Percentiles rank a stretch among this genome's conserved stretches.
phyloP scores from a whole-genome alignment of 2,329 filamentous ascomycete genomes.

The Aspergillus clavatus region DNA sequence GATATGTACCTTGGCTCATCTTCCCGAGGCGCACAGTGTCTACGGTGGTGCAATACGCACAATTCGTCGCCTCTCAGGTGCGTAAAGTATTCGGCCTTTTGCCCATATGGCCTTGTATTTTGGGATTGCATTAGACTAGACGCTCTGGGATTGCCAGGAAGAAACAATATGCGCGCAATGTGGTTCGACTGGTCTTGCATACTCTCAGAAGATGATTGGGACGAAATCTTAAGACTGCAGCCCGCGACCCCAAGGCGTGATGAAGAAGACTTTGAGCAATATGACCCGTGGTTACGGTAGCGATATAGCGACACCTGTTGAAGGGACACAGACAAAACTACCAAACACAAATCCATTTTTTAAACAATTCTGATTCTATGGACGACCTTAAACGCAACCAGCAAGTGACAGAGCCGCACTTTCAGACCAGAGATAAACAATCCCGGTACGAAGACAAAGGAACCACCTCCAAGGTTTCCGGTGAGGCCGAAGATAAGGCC shows the following conservation, averaged over 20 bases:
- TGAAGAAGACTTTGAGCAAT: too few relatives aligned
- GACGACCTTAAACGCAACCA: not conserved
- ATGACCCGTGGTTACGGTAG: too few relatives aligned
- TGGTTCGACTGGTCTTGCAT: conserved; percentile 7
- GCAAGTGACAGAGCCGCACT: not conserved
- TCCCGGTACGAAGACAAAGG: not conserved
- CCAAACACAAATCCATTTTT: not conserved
- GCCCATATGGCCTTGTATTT: not conserved
- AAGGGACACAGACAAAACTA: too few relatives aligned
- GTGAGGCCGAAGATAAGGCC: not conserved
- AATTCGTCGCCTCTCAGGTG: not conserved
- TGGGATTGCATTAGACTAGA: not conserved
- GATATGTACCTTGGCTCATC: not conserved
- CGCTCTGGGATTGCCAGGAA: not conserved
- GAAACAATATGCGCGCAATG: not conserved
- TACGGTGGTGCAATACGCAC: not conserved
- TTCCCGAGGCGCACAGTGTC: conserved; percentile 1
- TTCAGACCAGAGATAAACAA: not conserved
- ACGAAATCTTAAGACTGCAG: too few relatives aligned
- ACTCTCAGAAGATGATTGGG: conserved; percentile 4
- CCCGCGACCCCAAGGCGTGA: too few relatives aligned
- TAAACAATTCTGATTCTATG: not conserved
- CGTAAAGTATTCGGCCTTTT: not conserved
- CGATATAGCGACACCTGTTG: too few relatives aligned
- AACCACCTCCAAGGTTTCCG: not conserved